Evolutionary conservation across 1,284 basidiomycete genomes (phyloP), one percentile per base, ranked within the genome.

Genomic region (Fomitopsis betulina): DNA sequence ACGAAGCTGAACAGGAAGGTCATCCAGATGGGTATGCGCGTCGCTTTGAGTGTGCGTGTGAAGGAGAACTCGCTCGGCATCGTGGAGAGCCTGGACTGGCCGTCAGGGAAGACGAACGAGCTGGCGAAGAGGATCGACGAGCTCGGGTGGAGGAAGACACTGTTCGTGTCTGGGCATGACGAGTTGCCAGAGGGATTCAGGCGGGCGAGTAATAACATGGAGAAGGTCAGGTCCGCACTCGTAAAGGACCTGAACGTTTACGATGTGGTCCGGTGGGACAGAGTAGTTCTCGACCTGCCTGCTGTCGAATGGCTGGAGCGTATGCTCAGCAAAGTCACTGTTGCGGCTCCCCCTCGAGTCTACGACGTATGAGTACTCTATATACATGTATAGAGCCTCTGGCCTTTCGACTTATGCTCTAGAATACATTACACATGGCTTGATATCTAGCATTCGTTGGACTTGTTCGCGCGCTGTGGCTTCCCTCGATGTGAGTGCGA

Each of bases 1-100:
- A 96, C 93, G 49, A 88, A 92, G 62, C 82, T 98, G 15, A 92
- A 93, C 9, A 84, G 94, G 60, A 96, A 96, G 73, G 91, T 97
- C 57, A 84, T 94, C 40, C 82, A 93, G 68, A 89, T 98, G 80
- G 96, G 95, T n/a, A 86, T 98, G 82, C 85, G 92, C 27, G 88
- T 94, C 45, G 93, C 93, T 1, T 75, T 98, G 53, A 94, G 91
- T 61, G 81, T 86, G 38, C 91, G 94, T 71, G 78, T 96, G 67
- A 82, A 82, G 65, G 89, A 94, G 62, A 82, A 84, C 33, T 75
- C 82, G 33, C 76, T 98, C 15, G 86, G 90, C 53, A 81, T 97
- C 40, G 90, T 96, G 63, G 76, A 83, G 38, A 83, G 77, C 55
- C 72, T 94, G 60, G 80, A 83, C 58, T 96, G 84, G 90, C 84